Percentiles rank a stretch among this genome's conserved stretches.
These are phyloP conservation scores for Saccharomyces pastorianus DNA, from an alignment of 1,139 yeast species.

Conservation along the genomic window DNA sequence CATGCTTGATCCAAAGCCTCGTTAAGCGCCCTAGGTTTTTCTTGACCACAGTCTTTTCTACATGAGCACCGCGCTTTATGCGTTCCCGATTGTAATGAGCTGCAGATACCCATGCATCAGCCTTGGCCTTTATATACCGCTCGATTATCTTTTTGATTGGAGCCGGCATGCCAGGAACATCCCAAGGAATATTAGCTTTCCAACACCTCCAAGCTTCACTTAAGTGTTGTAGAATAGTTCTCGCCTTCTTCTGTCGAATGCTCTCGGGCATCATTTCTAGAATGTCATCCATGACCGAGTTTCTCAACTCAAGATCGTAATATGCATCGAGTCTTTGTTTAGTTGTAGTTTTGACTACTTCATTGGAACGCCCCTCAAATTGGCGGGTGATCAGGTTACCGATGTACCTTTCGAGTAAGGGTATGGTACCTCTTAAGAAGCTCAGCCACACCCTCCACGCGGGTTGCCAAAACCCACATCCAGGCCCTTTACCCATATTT, in stretches of 20 bases:
- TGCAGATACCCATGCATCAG: constrained; percentile 93
- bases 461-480: constrained; percentile 99
- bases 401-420: constrained; percentile 87
- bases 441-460: constrained; percentile 97
- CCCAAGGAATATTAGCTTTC: constrained; percentile 98
- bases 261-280: constrained; percentile 97
- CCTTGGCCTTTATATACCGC: constrained; percentile 86
- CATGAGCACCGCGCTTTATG: constrained; percentile 77
- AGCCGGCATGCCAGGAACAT: constrained; percentile 90
- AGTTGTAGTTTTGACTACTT: constrained; percentile 86
- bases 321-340: constrained; percentile 93
- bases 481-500: constrained; percentile 90
- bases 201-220: constrained; percentile 99
- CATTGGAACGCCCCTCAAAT: constrained; percentile 93
- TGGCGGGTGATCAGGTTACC: constrained; percentile 87
- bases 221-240: constrained; percentile 81
- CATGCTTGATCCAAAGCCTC: constrained; percentile 84
- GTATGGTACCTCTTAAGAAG: constrained; percentile 91
- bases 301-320: constrained; percentile 85
- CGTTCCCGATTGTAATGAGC: constrained; percentile 91
- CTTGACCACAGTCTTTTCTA: constrained; percentile 88
- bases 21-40: constrained; percentile 89
- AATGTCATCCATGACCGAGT: constrained; percentile 92
- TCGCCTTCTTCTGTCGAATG: constrained; percentile 76
- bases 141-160: constrained; percentile 82